These are phyloP conservation scores for Penicillium cosmopolitanum DNA, from an alignment of 495 filamentous ascomycete genomes.

Conservation along the genomic window DNA sequence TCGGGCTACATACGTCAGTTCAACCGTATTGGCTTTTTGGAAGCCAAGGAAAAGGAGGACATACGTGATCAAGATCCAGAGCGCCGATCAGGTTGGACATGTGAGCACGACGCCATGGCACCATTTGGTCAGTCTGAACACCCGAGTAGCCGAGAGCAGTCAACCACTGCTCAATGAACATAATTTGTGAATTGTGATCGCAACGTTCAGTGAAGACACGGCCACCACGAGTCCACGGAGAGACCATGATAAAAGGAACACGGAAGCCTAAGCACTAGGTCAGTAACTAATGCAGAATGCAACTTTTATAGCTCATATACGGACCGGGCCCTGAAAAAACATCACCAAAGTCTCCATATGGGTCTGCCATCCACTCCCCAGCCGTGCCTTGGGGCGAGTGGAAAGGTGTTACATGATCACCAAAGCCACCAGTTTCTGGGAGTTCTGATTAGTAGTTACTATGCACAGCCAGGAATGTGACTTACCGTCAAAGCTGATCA, in stretches of 20 bases:
- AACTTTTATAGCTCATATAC: neutral
- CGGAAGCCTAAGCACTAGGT: constrained; percentile 40
- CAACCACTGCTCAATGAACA: constrained; percentile 59
- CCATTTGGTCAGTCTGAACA: constrained; percentile 52
- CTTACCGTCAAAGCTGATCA: constrained; percentile 56
- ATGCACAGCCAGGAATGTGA: neutral
- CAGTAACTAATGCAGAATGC: neutral
- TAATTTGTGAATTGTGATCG: constrained; percentile 61
- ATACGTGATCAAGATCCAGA: constrained; percentile 52
- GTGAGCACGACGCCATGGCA: constrained; percentile 53
- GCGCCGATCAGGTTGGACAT: constrained; percentile 60
- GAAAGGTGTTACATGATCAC: constrained; percentile 58
- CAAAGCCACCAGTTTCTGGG: constrained; percentile 56
- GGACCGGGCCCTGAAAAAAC: constrained; percentile 53
- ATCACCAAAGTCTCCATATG: constrained; percentile 48
- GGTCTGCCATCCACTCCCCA: constrained; percentile 61
- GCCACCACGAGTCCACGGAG: constrained; percentile 59
- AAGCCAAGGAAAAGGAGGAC: constrained; percentile 4
- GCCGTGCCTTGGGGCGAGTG: constrained; percentile 53
- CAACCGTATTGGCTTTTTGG: neutral
- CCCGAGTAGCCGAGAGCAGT: constrained; percentile 52
- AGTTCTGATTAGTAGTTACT: constrained; percentile 8
- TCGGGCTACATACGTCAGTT: constrained; percentile 40
- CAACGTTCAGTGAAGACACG: constrained; percentile 58
- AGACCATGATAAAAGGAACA: constrained; percentile 59